phyloP scores from a whole-genome alignment of 352 stramenopile species.

The Discostella stelligera region DNA sequence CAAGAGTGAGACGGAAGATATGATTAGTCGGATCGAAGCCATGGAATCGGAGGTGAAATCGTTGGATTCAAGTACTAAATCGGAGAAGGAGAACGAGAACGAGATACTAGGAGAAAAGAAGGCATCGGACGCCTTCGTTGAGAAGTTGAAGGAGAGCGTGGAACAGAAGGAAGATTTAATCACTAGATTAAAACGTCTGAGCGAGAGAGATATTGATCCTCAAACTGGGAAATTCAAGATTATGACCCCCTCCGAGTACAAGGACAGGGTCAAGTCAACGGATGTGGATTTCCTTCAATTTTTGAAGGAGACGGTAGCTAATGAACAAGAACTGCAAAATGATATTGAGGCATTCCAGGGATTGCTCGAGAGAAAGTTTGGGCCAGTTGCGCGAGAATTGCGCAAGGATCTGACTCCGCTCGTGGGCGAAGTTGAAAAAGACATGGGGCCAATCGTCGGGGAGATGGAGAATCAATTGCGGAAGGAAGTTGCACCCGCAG shows the following conservation, averaged over 20 bases:
- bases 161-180: conserved; percentile 47
- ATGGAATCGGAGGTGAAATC: conserved; percentile 41
- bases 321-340: conserved; percentile 33
- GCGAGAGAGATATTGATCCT: conserved; percentile 42
- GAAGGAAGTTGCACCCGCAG: conserved; percentile 13
- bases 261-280: conserved; percentile 25
- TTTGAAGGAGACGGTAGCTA: conserved; percentile 38
- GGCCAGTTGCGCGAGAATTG: conserved; percentile 30
- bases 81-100: background rate
- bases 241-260: conserved; percentile 39
- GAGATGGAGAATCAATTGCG: conserved; percentile 21
- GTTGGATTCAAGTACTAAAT: background rate
- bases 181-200: conserved; percentile 37
- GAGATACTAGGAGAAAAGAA: background rate
- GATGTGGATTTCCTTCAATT: conserved; percentile 37
- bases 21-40: conserved; percentile 48
- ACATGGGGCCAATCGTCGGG: conserved; percentile 14
- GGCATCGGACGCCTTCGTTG: conserved; percentile 36
- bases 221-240: conserved; percentile 47
- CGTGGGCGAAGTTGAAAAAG: conserved; percentile 14
- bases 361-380: conserved; percentile 38
- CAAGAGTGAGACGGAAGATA: conserved; percentile 41
- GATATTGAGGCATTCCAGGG: conserved; percentile 48
- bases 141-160: conserved; percentile 45
- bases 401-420: conserved; percentile 28